Evolutionary conservation across 257 asterid species (phyloP).

Genomic region (Solanum rostratum): DNA sequence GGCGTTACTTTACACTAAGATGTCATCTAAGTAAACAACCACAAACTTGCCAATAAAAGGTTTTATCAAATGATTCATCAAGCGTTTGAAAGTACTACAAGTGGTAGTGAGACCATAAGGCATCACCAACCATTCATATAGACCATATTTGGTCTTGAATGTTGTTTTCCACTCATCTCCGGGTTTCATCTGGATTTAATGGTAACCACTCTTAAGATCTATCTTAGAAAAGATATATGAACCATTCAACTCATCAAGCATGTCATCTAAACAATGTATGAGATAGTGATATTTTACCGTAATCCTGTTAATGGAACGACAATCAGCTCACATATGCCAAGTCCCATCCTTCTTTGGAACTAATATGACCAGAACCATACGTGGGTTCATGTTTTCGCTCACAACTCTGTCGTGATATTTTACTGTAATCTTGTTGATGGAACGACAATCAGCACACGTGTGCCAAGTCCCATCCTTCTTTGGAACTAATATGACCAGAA

Average conservation of each 20-base stretch:
- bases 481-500: neutral
- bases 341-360: neutral
- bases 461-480: neutral
- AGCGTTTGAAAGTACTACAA: neutral
- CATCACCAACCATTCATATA: neutral
- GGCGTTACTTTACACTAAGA: neutral
- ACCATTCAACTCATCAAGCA: neutral
- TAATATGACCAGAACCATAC: neutral
- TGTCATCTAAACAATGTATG: neutral
- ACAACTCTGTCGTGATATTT: neutral
- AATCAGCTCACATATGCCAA: neutral
- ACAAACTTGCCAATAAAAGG: neutral
- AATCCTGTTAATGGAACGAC: neutral
- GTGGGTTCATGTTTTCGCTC: neutral
- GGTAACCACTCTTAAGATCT: neutral
- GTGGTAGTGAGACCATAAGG: neutral
- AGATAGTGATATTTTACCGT: neutral
- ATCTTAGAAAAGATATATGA: neutral
- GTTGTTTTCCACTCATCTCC: neutral
- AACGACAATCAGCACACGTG: neutral
- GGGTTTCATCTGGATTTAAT: neutral
- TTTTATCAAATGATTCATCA: neutral
- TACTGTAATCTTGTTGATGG: neutral
- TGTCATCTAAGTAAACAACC: neutral
- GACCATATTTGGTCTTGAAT: neutral